A percentile compares a stretch with the other conserved stretches of the same genome.
Evolutionary conservation across 345 rosid genomes (phyloP).

Genomic region (Adansonia digitata): DNA sequence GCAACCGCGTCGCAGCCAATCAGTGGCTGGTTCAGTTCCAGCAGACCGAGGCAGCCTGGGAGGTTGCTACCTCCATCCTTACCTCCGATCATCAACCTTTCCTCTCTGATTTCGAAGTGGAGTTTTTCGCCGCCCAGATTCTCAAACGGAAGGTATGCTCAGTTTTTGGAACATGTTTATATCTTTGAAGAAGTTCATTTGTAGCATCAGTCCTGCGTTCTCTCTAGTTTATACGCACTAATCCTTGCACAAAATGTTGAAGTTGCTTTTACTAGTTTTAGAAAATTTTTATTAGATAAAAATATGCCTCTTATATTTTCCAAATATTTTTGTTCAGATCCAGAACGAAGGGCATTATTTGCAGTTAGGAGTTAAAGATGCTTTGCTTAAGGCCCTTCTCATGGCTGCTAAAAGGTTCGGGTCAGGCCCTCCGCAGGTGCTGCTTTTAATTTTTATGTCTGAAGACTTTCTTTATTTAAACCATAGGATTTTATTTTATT

Average conservation of each 20-base stretch:
- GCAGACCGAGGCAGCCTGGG: slow-evolving; percentile 88
- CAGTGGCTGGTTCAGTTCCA: slow-evolving; percentile 97
- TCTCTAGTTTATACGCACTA: neutral
- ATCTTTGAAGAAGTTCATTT: neutral
- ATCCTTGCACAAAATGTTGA: neutral
- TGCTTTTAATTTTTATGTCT: slow-evolving; percentile 13
- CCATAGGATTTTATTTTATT: neutral
- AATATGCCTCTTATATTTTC: neutral
- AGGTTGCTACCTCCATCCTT: slow-evolving; percentile 84
- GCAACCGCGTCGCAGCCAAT: slow-evolving; percentile 92
- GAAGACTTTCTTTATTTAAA: neutral
- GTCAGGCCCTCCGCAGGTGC: slow-evolving; percentile 92
- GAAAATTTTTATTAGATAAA: neutral
- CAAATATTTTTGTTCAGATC: slow-evolving; percentile 44
- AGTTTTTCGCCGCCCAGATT: slow-evolving; percentile 95
- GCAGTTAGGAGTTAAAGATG: slow-evolving; percentile 66
- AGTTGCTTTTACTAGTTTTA: neutral
- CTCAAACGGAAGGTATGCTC: slow-evolving; percentile 79
- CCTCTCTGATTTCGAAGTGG: slow-evolving; percentile 60
- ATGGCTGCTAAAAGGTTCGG: slow-evolving; percentile 78
- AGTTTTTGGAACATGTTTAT: neutral
- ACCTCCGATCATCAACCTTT: slow-evolving; percentile 55
- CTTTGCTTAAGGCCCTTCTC: slow-evolving; percentile 75
- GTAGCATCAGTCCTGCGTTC: neutral
- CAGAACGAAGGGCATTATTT: slow-evolving; percentile 78